phyloP scores from a whole-genome alignment of 805 yeast genomes.

The Ogataea nonfermentans region DNA sequence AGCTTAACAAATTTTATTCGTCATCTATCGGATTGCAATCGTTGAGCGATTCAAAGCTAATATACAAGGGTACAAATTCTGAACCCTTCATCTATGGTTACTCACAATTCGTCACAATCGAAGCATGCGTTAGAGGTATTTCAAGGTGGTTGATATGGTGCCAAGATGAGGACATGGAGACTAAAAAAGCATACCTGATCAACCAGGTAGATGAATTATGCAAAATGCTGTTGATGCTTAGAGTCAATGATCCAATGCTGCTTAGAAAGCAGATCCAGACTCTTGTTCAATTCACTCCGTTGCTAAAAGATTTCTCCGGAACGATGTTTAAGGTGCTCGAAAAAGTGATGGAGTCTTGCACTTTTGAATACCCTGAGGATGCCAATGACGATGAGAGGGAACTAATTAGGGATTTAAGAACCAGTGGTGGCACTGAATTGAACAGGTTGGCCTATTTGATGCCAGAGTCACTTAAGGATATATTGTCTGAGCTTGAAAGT shows the following conservation, averaged over 20 bases:
- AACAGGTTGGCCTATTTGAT: conserved; percentile 91
- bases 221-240: conserved; percentile 70
- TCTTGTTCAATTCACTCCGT: conserved; percentile 89
- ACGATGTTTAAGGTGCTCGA: conserved; percentile 83
- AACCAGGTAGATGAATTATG: conserved; percentile 67
- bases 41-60: conserved; percentile 51
- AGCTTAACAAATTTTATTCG: conserved; percentile 71
- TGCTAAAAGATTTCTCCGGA: conserved; percentile 70
- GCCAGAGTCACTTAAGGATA: conserved; percentile 84
- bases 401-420: conserved; percentile 78
- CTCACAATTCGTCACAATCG: conserved; percentile 82
- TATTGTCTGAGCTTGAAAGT: conserved; percentile 76
- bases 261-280: conserved; percentile 87
- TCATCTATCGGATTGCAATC: conserved; percentile 67
- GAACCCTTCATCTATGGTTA: conserved; percentile 74
- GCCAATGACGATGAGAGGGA: conserved; percentile 68
- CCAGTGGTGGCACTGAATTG: conserved; percentile 91
- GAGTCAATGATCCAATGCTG: conserved; percentile 74
- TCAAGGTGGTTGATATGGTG: conserved; percentile 97
- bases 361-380: conserved; percentile 69
- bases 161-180: conserved; percentile 51
- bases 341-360: conserved; percentile 77
- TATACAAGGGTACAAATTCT: conserved; percentile 52
- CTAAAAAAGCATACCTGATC: conserved; percentile 49
- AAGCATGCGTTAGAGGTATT: conserved; percentile 87